Base-by-base conservation (phyloP, 306 rosid species). In the Datisca glomerata region DNA sequence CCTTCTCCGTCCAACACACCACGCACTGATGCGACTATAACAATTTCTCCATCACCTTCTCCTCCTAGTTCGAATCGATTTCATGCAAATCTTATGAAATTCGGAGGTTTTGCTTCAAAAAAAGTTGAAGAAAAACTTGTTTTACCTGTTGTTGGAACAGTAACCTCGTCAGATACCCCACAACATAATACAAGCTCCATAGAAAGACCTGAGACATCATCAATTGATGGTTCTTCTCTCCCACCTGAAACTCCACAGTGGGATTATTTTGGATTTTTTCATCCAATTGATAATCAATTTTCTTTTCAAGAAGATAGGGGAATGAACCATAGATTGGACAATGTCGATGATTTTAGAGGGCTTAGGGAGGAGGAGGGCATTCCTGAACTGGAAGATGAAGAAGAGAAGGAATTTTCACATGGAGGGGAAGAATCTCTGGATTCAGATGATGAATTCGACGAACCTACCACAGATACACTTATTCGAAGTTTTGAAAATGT, bases 231-330 rank as follows among this genome's bases (percentile, higher is more conserved):
- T 47, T 54, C 86, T 68, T 63, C 93, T 17, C 45, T 59, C 36
- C 78, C 77, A 12, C 65, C 63, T 52, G 86, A 68, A 56, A 43
- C 74, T 52, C 74, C 66, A 21, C 79, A 68, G 3, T 84, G 98
- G 98, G 96, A 91, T 80, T 91, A 66, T 70, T 85, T 85, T 64
- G 93, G 79, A 13, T 64, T 83, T 49, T 89, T 77, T 61, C 70
- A 75, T 54, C 78, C 94, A 12, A 57, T 59, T 49, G 83, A 91
- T 47, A 63, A 72, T 65, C 81, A 80, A 23, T 73, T 75, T 65
- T 75, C 93, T 47, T 77, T 60, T 47, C 83, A 74, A 54, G 95
- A 84, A 12, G 74, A 64, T 31, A 80, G 73, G 55, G 71, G 46
- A 14, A 18, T 41, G 50, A 71, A 28, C 47, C 76, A 59, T 12